Base-by-base conservation (phyloP, 1,139 yeast species). In the Candida tetrigidarum region DNA sequence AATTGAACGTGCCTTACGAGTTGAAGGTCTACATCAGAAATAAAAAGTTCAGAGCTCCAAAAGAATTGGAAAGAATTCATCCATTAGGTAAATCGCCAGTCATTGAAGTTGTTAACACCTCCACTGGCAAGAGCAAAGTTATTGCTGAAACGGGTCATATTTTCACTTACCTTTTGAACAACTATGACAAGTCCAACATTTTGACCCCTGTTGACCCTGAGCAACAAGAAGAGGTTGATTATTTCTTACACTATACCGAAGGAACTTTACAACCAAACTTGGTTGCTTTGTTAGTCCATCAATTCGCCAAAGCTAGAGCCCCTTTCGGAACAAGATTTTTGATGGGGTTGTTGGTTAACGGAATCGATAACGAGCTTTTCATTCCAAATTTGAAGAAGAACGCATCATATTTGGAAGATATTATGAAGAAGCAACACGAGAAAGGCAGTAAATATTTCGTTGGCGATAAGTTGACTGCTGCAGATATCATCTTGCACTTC, bases 1-100 rank as follows among this genome's bases (percentile, higher is more conserved):
- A 69, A 44, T 62, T 72, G 40, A 60, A 59, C n/a, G 53, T 71
- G 18, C 51, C 60, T 29, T 72, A 67, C 50, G 74, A 70, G 44
- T 47, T 72, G 16, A 70, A 69, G 42, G 43, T 62, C 22, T 67
- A 68, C 46, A 42, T 59, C 19, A 60, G 77, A 41, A 59, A 53
- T 37, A 44, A 56, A 20, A 52, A 54, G 8, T 63, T 56, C 41
- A 61, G 75, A 50, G 74, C 75, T 1, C 76, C 77, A 5, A 55
- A 57, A 16, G 74, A 66, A 39, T 61, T 71, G 46, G 49, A 54
- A 20, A 54, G 62, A 22, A 54, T 71, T 10, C 76, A 71, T 42
- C 76, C 76, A 2, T 60, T 72, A 38, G 77, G 77, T 3, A 71
- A 69, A 45, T 65, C 74, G 1, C 78, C 78, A 2, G 62, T 72